Evolutionary conservation across 129 eudicot species (phyloP).

Genomic region (Daucus carota): DNA sequence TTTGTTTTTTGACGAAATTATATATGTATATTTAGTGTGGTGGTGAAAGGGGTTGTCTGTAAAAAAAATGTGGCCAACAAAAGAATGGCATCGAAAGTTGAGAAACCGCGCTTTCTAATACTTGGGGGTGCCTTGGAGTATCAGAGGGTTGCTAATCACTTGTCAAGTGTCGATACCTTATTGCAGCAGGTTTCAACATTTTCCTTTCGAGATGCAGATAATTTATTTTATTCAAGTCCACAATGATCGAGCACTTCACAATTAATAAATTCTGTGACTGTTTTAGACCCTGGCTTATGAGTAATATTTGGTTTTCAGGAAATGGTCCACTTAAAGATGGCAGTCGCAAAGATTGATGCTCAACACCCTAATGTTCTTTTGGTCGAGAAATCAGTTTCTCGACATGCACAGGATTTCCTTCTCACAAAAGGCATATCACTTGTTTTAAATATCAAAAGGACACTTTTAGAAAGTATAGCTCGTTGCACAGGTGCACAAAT

Average conservation of each 20-base stretch:
- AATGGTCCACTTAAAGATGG: constrained; percentile 65
- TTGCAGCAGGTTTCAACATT: constrained; percentile 45
- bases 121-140: constrained; percentile 69
- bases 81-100: constrained; percentile 45
- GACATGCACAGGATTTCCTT: constrained; percentile 60
- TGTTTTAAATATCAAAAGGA: constrained; percentile 51
- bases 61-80: constrained; percentile 66
- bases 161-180: constrained; percentile 54
- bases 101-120: constrained; percentile 42
- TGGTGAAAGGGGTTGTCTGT: constrained; percentile 55
- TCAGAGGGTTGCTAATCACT: constrained; percentile 52
- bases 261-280: background rate
- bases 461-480: constrained; percentile 58
- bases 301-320: constrained; percentile 27
- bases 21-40: constrained; percentile 25
- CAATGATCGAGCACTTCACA: background rate
- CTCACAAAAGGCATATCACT: constrained; percentile 51
- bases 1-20: constrained; percentile 12
- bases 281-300: background rate
- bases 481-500: constrained; percentile 63
- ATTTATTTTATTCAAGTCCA: background rate
- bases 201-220: background rate
- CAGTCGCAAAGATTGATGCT: constrained; percentile 53
- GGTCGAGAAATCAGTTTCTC: constrained; percentile 62
- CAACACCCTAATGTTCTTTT: constrained; percentile 48